A percentile compares a stretch with the other conserved stretches of the same genome.
phyloP scores from a whole-genome alignment of 176 grass and related monocot genomes.

The Rhynchospora pubera region DNA sequence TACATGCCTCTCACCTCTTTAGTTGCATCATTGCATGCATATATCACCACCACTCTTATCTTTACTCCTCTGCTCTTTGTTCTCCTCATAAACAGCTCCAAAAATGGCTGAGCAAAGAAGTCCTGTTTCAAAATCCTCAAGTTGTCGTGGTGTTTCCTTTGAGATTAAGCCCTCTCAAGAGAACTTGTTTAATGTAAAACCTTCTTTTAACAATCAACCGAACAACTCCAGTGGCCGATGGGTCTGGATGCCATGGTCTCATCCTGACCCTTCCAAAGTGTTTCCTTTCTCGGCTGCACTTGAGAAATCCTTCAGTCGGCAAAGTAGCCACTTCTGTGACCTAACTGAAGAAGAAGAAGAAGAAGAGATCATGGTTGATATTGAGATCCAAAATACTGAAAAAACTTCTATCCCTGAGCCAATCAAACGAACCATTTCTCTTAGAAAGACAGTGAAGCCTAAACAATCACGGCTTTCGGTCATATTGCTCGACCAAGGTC shows the following conservation, averaged over 20 bases:
- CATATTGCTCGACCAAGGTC: conserved; percentile 54
- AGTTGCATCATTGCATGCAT: no score
- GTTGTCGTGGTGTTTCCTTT: conserved; percentile 58
- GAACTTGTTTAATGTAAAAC: background rate
- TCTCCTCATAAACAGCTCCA: no score
- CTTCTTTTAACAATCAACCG: background rate
- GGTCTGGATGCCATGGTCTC: conserved; percentile 33
- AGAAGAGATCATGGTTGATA: conserved; percentile 25
- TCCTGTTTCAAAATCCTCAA: conserved; percentile 34
- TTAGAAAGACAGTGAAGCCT: background rate
- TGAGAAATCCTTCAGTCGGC: conserved; percentile 10
- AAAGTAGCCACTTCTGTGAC: conserved; percentile 70
- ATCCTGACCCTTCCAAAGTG: conserved; percentile 11
- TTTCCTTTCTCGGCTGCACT: background rate
- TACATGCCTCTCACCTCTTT: no score
- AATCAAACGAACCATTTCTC: background rate
- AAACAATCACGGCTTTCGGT: conserved; percentile 34
- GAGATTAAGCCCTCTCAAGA: conserved; percentile 33
- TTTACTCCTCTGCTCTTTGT: no score
- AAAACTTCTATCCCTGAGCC: background rate
- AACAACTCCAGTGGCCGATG: conserved; percentile 21
- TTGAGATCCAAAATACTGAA: background rate
- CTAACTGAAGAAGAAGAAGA: conserved; percentile 15
- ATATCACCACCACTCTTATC: no score
- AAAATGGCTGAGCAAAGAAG: background rate